Evolutionary conservation across 1,284 basidiomycete genomes (phyloP), one percentile per base, ranked within the genome.

Genomic region (Fistulinella cinereoalba): DNA sequence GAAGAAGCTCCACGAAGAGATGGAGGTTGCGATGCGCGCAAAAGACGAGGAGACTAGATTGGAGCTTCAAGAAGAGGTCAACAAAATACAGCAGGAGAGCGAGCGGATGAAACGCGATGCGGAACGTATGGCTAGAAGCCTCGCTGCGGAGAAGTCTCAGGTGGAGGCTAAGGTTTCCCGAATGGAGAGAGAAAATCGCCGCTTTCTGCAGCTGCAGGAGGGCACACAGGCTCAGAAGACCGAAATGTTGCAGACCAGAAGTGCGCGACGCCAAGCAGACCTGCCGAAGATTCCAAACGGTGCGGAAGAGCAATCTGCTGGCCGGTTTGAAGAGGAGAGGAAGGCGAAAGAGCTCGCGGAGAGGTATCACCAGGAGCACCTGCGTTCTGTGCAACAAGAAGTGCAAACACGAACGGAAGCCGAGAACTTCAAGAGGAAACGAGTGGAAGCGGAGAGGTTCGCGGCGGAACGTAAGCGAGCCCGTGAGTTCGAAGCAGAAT

Each of bases 31-130:
- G 2, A 64, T 69, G 51, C 58, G 49, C 13, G 57, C 57, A 44
- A 71, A 69, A 51, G 69, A 73, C 48, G 70, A 73, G 40, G 67
- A 74, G 49, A 65, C 66, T 11, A 58, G 52, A 29, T 42, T 37
- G 40, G 69, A 72, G 48, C 61, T 72, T 46, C 69, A 73, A 44
- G 55, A 58, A 0, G 71, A 72, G 55, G 61, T 62, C 13, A 63
- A 64, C 47, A 69, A 54, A 41, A 61, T 66, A 46, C 59, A 62
- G 32, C 47, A 55, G 27, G 66, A 71, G 43, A 62, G 66, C 34
- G 53, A 51, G 13, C 64, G 64, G 27, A 54, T 63, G 39, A 60
- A 57, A 39, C 51, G 23, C 28, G 60, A 69, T 37, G 44, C 69
- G 15, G 50, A 61, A 31, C 58, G 53, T 16, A 58, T 70, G 55